Conservation (phyloP, 257 asterid genomes). For the Mitragyna speciosa region DNA sequence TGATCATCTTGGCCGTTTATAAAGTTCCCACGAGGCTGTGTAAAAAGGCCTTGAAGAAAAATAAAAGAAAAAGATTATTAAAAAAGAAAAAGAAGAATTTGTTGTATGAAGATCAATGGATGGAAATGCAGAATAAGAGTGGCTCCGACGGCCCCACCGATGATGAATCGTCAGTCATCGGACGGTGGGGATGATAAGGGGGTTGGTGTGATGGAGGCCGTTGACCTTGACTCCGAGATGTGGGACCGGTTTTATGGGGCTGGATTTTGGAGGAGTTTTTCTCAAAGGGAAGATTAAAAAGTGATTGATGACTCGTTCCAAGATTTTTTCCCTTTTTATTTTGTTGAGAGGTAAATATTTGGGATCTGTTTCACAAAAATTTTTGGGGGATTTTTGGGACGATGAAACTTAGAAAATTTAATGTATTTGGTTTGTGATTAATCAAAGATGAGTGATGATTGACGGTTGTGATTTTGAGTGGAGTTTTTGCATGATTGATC, state of each 20-base stretch:
- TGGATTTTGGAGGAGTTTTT: conserved; percentile 83
- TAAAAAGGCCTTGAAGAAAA: conserved; percentile 51
- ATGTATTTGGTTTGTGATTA: neutral
- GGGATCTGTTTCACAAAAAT: neutral
- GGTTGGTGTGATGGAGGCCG: conserved; percentile 26
- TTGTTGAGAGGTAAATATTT: neutral
- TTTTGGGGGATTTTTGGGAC: neutral
- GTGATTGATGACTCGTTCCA: neutral
- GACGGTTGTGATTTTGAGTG: neutral
- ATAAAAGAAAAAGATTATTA: conserved; percentile 40
- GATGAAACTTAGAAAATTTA: neutral
- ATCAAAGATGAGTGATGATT: neutral
- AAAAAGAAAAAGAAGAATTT: conserved; percentile 25
- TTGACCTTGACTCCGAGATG: conserved; percentile 60
- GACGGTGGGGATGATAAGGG: conserved; percentile 27
- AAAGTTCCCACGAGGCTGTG: conserved; percentile 74
- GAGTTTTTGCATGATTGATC: neutral
- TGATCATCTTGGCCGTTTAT: conserved; percentile 60
- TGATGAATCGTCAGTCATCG: neutral
- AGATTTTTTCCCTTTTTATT: neutral
- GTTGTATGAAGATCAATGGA: conserved; percentile 5
- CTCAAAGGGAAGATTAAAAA: conserved; percentile 41
- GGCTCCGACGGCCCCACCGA: neutral
- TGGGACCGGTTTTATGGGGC: conserved; percentile 64
- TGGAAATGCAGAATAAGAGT: neutral